These are phyloP conservation scores for Puccinia novopanici DNA, from an alignment of 1,284 basidiomycete species.

Conservation along the genomic window DNA sequence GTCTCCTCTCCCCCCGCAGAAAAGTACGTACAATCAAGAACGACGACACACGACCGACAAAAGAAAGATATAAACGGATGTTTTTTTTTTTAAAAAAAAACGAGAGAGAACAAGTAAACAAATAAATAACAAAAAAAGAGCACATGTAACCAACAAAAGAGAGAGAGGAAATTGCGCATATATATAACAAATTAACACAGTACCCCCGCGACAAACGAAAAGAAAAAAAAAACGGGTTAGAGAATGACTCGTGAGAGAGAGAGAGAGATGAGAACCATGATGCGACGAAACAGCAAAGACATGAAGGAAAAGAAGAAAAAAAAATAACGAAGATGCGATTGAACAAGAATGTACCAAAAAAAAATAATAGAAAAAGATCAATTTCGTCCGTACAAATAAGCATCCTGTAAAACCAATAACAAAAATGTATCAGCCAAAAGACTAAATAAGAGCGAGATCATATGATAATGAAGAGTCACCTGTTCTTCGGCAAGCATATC, in stretches of 20 bases:
- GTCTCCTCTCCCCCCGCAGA: too few species aligned
- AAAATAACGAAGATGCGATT: neutral
- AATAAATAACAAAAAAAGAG: too few species aligned
- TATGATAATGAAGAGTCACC: conserved; percentile 45
- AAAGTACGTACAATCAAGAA: too few species aligned
- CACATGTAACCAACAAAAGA: too few species aligned
- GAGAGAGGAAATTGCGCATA: too few species aligned
- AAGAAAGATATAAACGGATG: too few species aligned
- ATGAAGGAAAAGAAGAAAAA: too few species aligned
- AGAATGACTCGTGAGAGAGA: too few species aligned
- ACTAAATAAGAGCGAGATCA: neutral
- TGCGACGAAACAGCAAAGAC: too few species aligned
- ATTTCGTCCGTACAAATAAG: neutral
- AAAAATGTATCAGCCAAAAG: neutral
- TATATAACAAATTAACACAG: neutral
- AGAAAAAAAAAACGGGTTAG: neutral
- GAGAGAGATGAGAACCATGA: neutral
- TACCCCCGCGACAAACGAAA: neutral
- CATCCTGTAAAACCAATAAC: neutral
- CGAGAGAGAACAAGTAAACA: too few species aligned
- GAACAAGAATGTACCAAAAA: neutral
- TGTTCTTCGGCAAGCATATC: conserved; percentile 57
- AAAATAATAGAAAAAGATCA: neutral
- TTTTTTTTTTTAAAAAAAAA: too few species aligned
- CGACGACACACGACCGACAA: too few species aligned